Evolutionary conservation across 352 stramenopile species (phyloP).

Genomic region (Globisporangium splendens): DNA sequence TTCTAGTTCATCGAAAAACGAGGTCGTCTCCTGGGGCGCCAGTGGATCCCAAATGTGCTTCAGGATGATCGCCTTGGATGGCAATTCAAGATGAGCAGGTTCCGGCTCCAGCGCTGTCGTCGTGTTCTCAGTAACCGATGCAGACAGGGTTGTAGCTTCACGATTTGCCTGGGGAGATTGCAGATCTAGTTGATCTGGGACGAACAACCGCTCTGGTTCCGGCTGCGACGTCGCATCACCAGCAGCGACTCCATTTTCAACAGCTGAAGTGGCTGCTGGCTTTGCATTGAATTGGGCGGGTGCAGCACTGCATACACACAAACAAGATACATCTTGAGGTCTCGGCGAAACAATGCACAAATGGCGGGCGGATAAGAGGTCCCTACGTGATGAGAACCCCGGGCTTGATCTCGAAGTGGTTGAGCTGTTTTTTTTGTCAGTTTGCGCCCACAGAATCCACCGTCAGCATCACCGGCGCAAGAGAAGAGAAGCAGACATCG

Average conservation of each 20-base stretch:
- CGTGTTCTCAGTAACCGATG: not conserved
- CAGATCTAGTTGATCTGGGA: not conserved
- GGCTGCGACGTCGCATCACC: constrained; percentile 1
- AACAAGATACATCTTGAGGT: no score
- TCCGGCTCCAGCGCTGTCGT: not conserved
- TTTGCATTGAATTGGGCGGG: constrained; percentile 48
- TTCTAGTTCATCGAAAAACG: constrained; percentile 74
- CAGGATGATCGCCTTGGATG: constrained; percentile 61
- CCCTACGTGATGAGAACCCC: constrained; percentile 78
- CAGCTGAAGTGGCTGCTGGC: not conserved
- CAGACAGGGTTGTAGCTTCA: not conserved
- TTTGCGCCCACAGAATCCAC: no score
- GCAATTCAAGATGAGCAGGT: constrained; percentile 24
- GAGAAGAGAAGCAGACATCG: constrained; percentile 6
- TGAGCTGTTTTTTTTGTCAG: constrained; percentile 35
- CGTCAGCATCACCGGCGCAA: constrained; percentile 3
- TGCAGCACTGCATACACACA: constrained; percentile 26
- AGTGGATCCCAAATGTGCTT: constrained; percentile 62
- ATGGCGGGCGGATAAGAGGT: not conserved
- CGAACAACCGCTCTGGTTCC: constrained; percentile 12
- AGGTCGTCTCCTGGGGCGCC: constrained; percentile 32
- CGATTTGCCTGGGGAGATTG: not conserved
- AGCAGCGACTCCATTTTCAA: no score
- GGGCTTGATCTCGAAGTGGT: constrained; percentile 83
- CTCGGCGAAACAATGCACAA: no score